A percentile compares a stretch with the other conserved stretches of the same genome.
Evolutionary conservation across 2,329 filamentous ascomycete species (phyloP).

Genomic region (Hirsutella rhossiliensis): DNA sequence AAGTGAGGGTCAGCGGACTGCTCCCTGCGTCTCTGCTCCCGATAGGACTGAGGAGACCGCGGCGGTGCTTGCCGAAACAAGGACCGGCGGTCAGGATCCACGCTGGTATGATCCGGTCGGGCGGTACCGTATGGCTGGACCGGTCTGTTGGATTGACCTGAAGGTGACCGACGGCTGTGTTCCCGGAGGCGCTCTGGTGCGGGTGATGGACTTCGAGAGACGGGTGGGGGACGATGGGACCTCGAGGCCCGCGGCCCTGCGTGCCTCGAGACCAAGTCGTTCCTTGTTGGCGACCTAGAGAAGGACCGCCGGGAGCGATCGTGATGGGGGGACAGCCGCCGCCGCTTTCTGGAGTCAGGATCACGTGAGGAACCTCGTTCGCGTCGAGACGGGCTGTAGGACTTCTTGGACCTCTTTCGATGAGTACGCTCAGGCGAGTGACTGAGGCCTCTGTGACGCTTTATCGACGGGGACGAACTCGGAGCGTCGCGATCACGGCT

Average conservation of each 20-base stretch:
- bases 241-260: slow-evolving; percentile 8
- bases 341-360: slow-evolving; percentile 16
- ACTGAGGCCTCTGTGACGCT: slow-evolving; percentile 30
- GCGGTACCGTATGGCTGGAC: no score
- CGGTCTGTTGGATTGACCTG: no score
- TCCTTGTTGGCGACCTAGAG: slow-evolving; percentile 13
- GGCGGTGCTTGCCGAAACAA: slow-evolving; percentile 11
- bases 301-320: slow-evolving; percentile 14
- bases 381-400: slow-evolving; percentile 24
- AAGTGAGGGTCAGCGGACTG: slow-evolving; percentile 17
- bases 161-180: slow-evolving; percentile 8
- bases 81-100: slow-evolving; percentile 10
- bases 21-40: slow-evolving; percentile 16
- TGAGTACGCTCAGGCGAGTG: slow-evolving; percentile 23
- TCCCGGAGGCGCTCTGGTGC: slow-evolving; percentile 1
- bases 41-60: slow-evolving; percentile 14
- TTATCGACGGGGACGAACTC: slow-evolving; percentile 25
- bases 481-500: slow-evolving; percentile 19
- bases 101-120: neutral
- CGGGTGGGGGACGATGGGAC: neutral
- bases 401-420: slow-evolving; percentile 27
- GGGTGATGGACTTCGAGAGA: slow-evolving; percentile 5
- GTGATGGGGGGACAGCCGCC: slow-evolving; percentile 19
- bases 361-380: slow-evolving; percentile 27
- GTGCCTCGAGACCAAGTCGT: neutral